These are phyloP conservation scores for Ustilago cynodontis DNA, from an alignment of 1,284 basidiomycete genomes.

Conservation along the genomic window DNA sequence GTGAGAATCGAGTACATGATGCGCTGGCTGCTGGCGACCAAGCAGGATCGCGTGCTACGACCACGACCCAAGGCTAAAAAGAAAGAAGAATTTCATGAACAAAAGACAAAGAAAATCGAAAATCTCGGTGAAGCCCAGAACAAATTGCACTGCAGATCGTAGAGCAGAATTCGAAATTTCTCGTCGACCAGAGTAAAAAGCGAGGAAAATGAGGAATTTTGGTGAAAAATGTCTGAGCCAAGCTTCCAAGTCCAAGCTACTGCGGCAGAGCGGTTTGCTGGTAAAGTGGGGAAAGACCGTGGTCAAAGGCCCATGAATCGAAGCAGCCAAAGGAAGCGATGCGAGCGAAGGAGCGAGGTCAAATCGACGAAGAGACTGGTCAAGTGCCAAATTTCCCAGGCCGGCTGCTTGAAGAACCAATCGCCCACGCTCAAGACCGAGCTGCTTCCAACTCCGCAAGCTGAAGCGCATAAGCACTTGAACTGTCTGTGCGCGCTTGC, in stretches of 20 bases:
- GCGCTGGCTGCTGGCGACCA: not conserved
- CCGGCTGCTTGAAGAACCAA: conserved; percentile 13
- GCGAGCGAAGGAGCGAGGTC: conserved; percentile 3
- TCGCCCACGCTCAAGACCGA: conserved; percentile 20
- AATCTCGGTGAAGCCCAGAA: conserved; percentile 1
- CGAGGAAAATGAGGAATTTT: not conserved
- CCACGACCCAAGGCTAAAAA: not conserved
- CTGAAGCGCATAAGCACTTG: not conserved
- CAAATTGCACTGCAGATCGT: conserved; percentile 4
- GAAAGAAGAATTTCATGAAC: not conserved
- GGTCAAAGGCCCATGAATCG: not conserved
- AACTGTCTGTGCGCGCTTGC: conserved; percentile 10
- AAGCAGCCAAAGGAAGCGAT: conserved; percentile 1
- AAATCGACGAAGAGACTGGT: conserved; percentile 1
- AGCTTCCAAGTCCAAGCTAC: not conserved
- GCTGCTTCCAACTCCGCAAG: conserved; percentile 40
- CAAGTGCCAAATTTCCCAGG: conserved; percentile 19
- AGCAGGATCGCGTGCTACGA: not conserved
- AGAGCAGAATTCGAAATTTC: conserved; percentile 12
- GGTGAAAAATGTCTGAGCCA: not conserved
- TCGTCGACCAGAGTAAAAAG: not conserved
- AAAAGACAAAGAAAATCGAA: not conserved
- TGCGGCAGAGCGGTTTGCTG: no score
- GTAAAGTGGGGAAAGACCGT: no score
- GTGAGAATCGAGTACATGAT: conserved; percentile 6